Conservation (phyloP, 1,284 basidiomycete genomes). For the Cerrena zonata region DNA sequence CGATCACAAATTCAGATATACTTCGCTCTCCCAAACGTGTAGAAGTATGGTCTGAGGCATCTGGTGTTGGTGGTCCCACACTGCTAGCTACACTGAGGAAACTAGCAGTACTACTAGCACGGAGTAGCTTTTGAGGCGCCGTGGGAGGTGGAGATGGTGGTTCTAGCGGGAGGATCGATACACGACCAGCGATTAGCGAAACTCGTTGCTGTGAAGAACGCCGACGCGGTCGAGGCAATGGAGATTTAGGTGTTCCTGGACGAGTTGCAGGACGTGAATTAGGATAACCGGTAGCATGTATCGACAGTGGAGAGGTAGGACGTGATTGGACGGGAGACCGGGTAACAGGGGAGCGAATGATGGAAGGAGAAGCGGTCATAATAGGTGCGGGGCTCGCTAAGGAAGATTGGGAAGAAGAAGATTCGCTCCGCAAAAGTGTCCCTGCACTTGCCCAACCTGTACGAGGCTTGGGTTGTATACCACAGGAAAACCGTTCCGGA, state of each 20-base stretch:
- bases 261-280: constrained; percentile 18
- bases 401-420: constrained; percentile 13
- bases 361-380: constrained; percentile 16
- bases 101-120: constrained; percentile 56
- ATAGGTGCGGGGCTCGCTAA: constrained; percentile 16
- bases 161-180: constrained; percentile 67
- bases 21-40: constrained; percentile 54
- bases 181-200: constrained; percentile 72
- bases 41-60: constrained; percentile 35
- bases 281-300: constrained; percentile 21
- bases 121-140: constrained; percentile 55
- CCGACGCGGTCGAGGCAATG: constrained; percentile 53
- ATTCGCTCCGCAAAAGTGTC: constrained; percentile 16
- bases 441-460: constrained; percentile 21
- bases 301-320: constrained; percentile 27
- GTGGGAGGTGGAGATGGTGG: constrained; percentile 55
- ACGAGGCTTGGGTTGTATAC: constrained; percentile 13
- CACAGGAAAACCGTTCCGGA: constrained; percentile 7
- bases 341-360: constrained; percentile 25
- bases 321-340: constrained; percentile 30
- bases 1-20: constrained; percentile 76
- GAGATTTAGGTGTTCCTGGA: constrained; percentile 32
- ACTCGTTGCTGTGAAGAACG: constrained; percentile 77
- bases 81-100: constrained; percentile 53
- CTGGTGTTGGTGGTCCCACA: constrained; percentile 59